Base-by-base conservation (phyloP, 345 rosid species). In the Clarkia xantiana region DNA sequence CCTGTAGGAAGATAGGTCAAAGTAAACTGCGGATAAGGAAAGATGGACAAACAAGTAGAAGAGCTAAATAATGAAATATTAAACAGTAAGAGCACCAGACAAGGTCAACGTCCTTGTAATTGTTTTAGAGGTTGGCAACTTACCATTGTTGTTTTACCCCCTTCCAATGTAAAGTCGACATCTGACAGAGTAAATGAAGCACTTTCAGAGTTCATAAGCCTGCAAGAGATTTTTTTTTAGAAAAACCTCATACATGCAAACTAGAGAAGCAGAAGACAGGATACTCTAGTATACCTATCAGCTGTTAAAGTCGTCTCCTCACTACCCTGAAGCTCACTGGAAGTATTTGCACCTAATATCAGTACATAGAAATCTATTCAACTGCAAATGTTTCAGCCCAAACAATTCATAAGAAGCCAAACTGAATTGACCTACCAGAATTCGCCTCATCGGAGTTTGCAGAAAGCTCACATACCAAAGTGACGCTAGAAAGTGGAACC, bases 401-500 rank as follows among this genome's bases (percentile, higher is more conserved):
- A 14, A 29, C 34, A 6, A 49, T 20, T 9, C 4, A 20, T 16
- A 10, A n/a, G 8, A n/a, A 49, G 16, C 18, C 13, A 15, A n/a
- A 6, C 9, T 9, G 14, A n/a, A 49, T 20, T 14, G 34, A 49
- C 34, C 38, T 49, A 77, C 98, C 89, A 49, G 76, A 62, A 51
- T 62, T 52, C 12, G 51, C 49, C 52, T 83, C 94, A 58, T 81
- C 95, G 55, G 86, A 65, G 46, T 50, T 69, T 53, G 62, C 53
- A 52, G 72, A 69, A 59, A 76, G 87, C 62, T 84, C 84, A 56
- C 94, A 84, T 52, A 86, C 78, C 74, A 91, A 75, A 57, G 88
- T 73, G 65, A 87, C 79, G 42, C 63, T 57, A 20, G 86, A 71
- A 52, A 87, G 52, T 53, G 95, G 78, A 67, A 86, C 72, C 42